A percentile compares a stretch with the other conserved stretches of the same genome.
Evolutionary conservation across 176 grass and related monocot species (phyloP).

Genomic region (Lolium multiflorum): DNA sequence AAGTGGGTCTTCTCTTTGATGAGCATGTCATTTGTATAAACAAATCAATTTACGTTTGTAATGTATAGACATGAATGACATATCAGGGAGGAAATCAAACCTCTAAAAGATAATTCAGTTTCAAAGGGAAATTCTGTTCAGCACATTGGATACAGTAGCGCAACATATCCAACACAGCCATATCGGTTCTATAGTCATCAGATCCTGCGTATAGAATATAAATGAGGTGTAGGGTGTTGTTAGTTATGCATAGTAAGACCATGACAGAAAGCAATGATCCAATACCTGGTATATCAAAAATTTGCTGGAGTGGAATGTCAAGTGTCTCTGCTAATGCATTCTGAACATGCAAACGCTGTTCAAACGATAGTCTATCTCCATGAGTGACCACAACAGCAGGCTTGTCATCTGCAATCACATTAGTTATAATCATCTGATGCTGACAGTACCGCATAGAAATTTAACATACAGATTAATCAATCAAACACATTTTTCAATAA

Average conservation of each 20-base stretch:
- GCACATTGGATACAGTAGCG: conserved; percentile 69
- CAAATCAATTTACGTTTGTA: background rate
- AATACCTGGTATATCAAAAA: conserved; percentile 73
- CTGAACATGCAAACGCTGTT: conserved; percentile 47
- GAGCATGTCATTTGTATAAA: background rate
- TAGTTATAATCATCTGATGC: conserved; percentile 24
- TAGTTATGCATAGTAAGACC: background rate
- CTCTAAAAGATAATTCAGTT: conserved; percentile 52
- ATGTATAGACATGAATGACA: conserved; percentile 15
- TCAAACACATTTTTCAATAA: background rate
- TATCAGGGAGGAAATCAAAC: conserved; percentile 45
- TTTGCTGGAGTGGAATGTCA: conserved; percentile 62
- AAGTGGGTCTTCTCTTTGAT: background rate
- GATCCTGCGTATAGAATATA: conserved; percentile 50
- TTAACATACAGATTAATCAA: conserved; percentile 14
- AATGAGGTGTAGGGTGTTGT: background rate
- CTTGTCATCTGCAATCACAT: conserved; percentile 60
- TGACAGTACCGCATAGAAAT: background rate
- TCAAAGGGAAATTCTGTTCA: conserved; percentile 65
- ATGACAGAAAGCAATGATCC: background rate
- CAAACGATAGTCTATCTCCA: conserved; percentile 55
- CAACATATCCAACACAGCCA: conserved; percentile 69
- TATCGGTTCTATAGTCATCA: conserved; percentile 56
- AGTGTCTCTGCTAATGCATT: conserved; percentile 57
- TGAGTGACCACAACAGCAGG: conserved; percentile 69